Evolutionary conservation across 768 basidiomycete species (phyloP).

Genomic region (Naganishia vaughanmartiniae): DNA sequence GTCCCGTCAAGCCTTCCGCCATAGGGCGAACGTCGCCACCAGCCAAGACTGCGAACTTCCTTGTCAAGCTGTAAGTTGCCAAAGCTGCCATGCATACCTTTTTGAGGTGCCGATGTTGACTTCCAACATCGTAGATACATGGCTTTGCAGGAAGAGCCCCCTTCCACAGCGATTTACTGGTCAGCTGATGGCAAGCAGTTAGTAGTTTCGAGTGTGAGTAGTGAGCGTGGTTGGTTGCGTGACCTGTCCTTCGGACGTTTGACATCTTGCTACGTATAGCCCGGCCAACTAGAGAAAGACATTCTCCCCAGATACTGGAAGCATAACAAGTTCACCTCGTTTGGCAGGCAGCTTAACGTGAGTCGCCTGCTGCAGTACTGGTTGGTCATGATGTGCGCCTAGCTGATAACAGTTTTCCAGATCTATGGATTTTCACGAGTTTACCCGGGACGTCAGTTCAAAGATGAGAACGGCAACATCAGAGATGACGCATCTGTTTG

Average conservation of each 20-base stretch:
- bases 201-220: slow-evolving; percentile 42
- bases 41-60: slow-evolving; percentile 40
- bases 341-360: slow-evolving; percentile 51
- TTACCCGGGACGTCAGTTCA: slow-evolving; percentile 50
- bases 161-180: slow-evolving; percentile 50
- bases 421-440: slow-evolving; percentile 50
- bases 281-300: slow-evolving; percentile 42
- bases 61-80: slow-evolving; percentile 50
- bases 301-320: slow-evolving; percentile 49
- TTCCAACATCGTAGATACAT: slow-evolving; percentile 38
- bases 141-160: slow-evolving; percentile 40
- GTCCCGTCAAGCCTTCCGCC: background rate
- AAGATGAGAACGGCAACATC: slow-evolving; percentile 45
- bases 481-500: slow-evolving; percentile 47
- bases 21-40: slow-evolving; percentile 4
- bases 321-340: slow-evolving; percentile 50
- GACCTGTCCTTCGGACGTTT: background rate
- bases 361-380: slow-evolving; percentile 20
- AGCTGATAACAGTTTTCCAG: slow-evolving; percentile 22
- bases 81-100: background rate
- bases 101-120: background rate
- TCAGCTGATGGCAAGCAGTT: slow-evolving; percentile 46
- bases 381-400: background rate
- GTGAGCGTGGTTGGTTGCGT: background rate
- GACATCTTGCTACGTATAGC: background rate